Evolutionary conservation across 2,329 filamentous ascomycete species (phyloP), one percentile per base, ranked within the genome.

Genomic region (Alternaria gansuensis): DNA sequence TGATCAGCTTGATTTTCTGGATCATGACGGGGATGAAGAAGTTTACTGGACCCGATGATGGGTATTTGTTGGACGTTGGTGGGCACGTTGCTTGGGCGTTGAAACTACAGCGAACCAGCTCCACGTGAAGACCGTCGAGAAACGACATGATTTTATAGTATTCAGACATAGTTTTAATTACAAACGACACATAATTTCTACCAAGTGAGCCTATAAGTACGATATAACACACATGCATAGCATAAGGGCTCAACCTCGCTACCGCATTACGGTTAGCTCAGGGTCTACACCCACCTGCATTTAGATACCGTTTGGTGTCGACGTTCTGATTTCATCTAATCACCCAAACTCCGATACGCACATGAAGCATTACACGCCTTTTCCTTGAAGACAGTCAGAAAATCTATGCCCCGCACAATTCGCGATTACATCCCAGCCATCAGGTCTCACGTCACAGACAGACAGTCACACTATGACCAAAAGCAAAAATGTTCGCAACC

Each of bases 1-100:
- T 85, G 5, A 76, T 87, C 17, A 82, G 80, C 14, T 40, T 78
- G 1, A 65, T 82, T 3, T 86, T 82, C 1, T 86, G 84, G 84
- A 58, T 84, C 7, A 82, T 79, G 1, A 84, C 81, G 0, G 84
- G 82, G 0, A 71, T 78, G 53, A 82, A 80, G 62, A 71, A 79
- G 23, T 86, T 85, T 61, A 82, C 79, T 0, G 83, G 83, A 0
- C 83, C 84, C 3, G 70, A 76, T 31, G 68, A 59, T 37, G 72
- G 71, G 3, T 59, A 68, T 39, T 44, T 70, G 40, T 26, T 71
- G 4, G 41, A 36, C 21, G 43, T 21, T 6, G 29, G 29, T 36
- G 21, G 23, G 10, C 33, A 46, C 37, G 36, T 40, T 13, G 44
- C 14, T n/a, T 49, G 41, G 21, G 5, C 17, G 4, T n/a, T 9